Percentiles rank a stretch among this genome's conserved stretches.
Conservation (phyloP, 306 rosid species). For the Alnus glutinosa region DNA sequence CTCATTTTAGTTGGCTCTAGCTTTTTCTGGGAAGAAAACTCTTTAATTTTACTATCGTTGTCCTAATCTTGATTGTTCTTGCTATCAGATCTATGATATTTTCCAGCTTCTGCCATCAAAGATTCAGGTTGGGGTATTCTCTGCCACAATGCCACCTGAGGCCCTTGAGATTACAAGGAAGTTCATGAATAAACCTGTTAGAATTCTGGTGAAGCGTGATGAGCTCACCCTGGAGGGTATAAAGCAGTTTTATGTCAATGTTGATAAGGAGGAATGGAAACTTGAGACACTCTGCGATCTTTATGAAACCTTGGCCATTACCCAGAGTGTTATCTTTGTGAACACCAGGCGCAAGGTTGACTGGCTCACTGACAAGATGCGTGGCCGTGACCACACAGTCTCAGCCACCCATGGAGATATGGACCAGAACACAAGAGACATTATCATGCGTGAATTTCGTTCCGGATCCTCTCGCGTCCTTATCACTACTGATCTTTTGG, state of each 20-base stretch:
- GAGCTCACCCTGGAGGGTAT: conserved; percentile 87
- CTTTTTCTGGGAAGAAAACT: not conserved
- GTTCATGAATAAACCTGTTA: conserved; percentile 84
- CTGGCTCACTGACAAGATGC: conserved; percentile 87
- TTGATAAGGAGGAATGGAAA: conserved; percentile 78
- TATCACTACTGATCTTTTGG: conserved; percentile 76
- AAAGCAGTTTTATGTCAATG: conserved; percentile 74
- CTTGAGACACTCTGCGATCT: conserved; percentile 78
- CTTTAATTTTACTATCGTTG: not conserved
- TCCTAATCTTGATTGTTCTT: conserved; percentile 14
- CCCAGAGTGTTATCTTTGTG: conserved; percentile 82
- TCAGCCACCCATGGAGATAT: conserved; percentile 91
- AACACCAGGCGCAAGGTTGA: conserved; percentile 90
- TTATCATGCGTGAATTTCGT: conserved; percentile 85
- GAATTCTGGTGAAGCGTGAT: conserved; percentile 88
- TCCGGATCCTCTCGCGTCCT: conserved; percentile 82
- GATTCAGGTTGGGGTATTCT: conserved; percentile 82
- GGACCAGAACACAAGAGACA: conserved; percentile 88
- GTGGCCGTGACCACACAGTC: conserved; percentile 80
- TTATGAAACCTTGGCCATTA: conserved; percentile 74
- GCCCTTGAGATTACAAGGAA: conserved; percentile 85
- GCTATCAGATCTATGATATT: conserved; percentile 73
- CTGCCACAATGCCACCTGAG: conserved; percentile 91
- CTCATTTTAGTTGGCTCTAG: not conserved
- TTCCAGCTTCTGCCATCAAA: conserved; percentile 72